Percentiles rank a stretch among this genome's conserved stretches.
phyloP scores from a whole-genome alignment of 2,329 filamentous ascomycete genomes.

The Dactylellina cionopaga region DNA sequence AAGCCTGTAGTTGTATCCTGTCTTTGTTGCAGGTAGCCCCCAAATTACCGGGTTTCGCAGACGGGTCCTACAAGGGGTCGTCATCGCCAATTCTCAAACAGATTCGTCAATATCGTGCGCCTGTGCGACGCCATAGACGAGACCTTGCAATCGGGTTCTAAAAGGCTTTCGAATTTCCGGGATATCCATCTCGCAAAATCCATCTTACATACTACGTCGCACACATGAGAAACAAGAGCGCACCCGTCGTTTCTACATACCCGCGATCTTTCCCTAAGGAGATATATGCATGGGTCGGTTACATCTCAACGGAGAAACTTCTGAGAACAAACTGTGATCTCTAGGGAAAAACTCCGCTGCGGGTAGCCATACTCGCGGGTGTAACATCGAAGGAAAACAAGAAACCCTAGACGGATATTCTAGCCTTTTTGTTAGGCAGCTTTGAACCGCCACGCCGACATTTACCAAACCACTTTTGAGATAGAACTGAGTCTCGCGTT shows the following conservation, averaged over 20 bases:
- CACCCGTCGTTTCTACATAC: conserved; percentile 1
- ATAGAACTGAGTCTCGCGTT: no score
- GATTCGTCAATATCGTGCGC: no score
- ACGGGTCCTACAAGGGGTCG: conserved; percentile 9
- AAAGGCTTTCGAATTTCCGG: conserved; percentile 20
- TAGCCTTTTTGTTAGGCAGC: background rate
- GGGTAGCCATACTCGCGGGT: background rate
- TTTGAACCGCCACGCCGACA: background rate
- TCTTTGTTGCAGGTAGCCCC: background rate
- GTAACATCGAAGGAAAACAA: background rate
- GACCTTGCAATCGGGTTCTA: background rate
- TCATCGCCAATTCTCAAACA: conserved; percentile 3
- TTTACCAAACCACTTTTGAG: no score
- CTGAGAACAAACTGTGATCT: background rate
- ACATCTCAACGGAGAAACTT: background rate
- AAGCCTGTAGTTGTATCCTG: background rate
- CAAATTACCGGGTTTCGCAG: conserved; percentile 14
- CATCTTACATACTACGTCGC: conserved; percentile 10
- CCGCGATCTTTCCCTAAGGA: background rate
- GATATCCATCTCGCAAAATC: no score
- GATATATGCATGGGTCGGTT: background rate
- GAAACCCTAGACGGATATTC: no score
- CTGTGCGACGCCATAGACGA: background rate
- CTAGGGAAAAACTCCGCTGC: background rate
- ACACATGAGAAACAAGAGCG: background rate